Evolutionary conservation across 1,284 basidiomycete species (phyloP), one percentile per base, ranked within the genome.

Genomic region (Cutaneotrichosporon dermatis): DNA sequence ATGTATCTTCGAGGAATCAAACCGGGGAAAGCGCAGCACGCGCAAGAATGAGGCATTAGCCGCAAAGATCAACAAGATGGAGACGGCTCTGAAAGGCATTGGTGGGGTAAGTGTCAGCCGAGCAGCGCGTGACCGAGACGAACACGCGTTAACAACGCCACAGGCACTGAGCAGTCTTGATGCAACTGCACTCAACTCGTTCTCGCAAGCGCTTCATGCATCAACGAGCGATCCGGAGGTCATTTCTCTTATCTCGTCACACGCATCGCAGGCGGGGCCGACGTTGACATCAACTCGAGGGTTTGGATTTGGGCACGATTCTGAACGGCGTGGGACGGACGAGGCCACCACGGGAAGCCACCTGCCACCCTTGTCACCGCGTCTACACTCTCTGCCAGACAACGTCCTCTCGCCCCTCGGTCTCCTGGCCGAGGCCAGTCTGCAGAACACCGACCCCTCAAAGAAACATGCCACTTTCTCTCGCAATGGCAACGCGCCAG

Each of bases 1-100:
- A 66, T 97, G 93, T 71, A 85, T 95, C 48, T 97, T 97, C 66
- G 92, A 96, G 77, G 92, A 95, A 74, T 92, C 89, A 4, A 92
- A 95, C 74, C 84, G 93, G 51, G 93, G 94, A 43, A 94, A 92
- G 74, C 85, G 91, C n/a, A 87, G 89, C 50, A 86, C 87, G 66
- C 91, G 93, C 88, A 79, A 77, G 65, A 89, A 92, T 69, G 92
- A 94, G 73, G 83, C 91, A 12, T 81, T 94, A 50, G 89, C 90
- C 9, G 86, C 87, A 59, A 92, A 90, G n/a, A 80, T 96, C 57
- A 84, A 86, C 58, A 92, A 92, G 75, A 93, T 97, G 89, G 93
- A 97, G 76, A 83, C 86, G 41, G 94, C 92, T 0, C 82, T 97
- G 37, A 90, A 93, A 51, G 66, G 70, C 43, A 72, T 73, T n/a